phyloP scores from a whole-genome alignment of 1,284 basidiomycete genomes.

The Nidula niveotomentosa region DNA sequence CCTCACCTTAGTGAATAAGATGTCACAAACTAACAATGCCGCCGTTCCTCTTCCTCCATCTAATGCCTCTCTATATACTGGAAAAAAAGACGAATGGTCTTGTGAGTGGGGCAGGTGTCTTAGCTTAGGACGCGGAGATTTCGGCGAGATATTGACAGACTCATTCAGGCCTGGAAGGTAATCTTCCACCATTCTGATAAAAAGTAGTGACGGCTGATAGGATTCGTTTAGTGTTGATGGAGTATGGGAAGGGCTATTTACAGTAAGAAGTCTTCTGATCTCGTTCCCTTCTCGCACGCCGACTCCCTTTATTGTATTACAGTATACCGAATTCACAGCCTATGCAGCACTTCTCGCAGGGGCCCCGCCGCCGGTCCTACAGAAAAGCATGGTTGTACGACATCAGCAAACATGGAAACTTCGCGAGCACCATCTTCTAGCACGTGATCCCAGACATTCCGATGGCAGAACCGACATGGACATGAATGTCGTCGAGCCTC shows the following conservation, averaged over 20 bases:
- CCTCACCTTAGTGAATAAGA: slow-evolving; percentile 51
- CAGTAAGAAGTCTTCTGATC: slow-evolving; percentile 37
- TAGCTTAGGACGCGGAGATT: slow-evolving; percentile 31
- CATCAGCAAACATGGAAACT: slow-evolving; percentile 80
- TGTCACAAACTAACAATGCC: slow-evolving; percentile 27
- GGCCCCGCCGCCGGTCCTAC: slow-evolving; percentile 53
- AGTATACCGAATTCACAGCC: slow-evolving; percentile 76
- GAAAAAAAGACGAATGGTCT: slow-evolving; percentile 47
- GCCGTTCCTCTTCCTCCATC: slow-evolving; percentile 36
- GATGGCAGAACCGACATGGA: slow-evolving; percentile 29
- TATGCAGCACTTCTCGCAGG: slow-evolving; percentile 67
- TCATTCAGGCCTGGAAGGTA: slow-evolving; percentile 58
- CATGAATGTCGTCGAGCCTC: slow-evolving; percentile 28
- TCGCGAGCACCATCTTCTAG: slow-evolving; percentile 63
- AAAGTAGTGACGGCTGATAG: too few species aligned
- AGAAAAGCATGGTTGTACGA: slow-evolving; percentile 57
- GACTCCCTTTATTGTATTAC: slow-evolving; percentile 1
- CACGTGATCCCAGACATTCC: slow-evolving; percentile 20
- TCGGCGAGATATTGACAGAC: slow-evolving; percentile 31
- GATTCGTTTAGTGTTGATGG: slow-evolving; percentile 54
- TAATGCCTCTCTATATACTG: slow-evolving; percentile 25
- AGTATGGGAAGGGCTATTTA: slow-evolving; percentile 76
- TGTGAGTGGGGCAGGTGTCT: slow-evolving; percentile 61
- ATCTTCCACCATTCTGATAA: background rate
- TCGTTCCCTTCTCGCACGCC: too few species aligned